Evolutionary conservation across 1,284 basidiomycete species (phyloP).

Genomic region (Naganishia cerealis): DNA sequence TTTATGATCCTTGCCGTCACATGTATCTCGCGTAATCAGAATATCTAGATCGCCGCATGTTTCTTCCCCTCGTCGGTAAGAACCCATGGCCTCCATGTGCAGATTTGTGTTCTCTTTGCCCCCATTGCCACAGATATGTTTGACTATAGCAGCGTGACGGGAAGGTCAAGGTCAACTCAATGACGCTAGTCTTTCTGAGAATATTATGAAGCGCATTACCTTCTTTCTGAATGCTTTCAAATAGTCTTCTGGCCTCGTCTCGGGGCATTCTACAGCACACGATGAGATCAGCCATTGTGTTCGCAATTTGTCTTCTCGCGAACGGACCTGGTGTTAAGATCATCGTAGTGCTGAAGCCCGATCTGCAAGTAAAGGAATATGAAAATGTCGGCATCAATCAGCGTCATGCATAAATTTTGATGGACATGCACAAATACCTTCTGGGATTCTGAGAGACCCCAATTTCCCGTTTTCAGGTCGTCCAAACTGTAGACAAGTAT

Average conservation of each 20-base stretch:
- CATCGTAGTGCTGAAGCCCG: constrained; percentile 75
- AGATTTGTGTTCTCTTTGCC: constrained; percentile 57
- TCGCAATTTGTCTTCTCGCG: neutral
- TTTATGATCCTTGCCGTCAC: constrained; percentile 70
- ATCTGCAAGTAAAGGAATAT: constrained; percentile 52
- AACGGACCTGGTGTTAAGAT: constrained; percentile 38
- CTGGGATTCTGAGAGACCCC: constrained; percentile 67
- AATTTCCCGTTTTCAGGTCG: constrained; percentile 64
- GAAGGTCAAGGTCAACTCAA: neutral
- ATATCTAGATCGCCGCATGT: constrained; percentile 88
- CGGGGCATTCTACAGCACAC: constrained; percentile 76
- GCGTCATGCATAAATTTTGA: neutral
- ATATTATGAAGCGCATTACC: constrained; percentile 55
- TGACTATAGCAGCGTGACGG: neutral
- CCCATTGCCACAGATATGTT: constrained; percentile 67
- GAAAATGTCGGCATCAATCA: constrained; percentile 13
- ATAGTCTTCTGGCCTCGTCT: constrained; percentile 71
- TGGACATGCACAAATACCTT: constrained; percentile 46
- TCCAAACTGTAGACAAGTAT: constrained; percentile 56
- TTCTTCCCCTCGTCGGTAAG: constrained; percentile 73
- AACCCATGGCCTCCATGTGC: constrained; percentile 83
- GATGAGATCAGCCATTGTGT: neutral
- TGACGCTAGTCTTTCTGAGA: neutral
- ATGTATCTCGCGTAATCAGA: constrained; percentile 70
- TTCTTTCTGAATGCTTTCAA: constrained; percentile 66